Evolutionary conservation across 306 rosid genomes (phyloP).

Genomic region (Luffa acutangula): DNA sequence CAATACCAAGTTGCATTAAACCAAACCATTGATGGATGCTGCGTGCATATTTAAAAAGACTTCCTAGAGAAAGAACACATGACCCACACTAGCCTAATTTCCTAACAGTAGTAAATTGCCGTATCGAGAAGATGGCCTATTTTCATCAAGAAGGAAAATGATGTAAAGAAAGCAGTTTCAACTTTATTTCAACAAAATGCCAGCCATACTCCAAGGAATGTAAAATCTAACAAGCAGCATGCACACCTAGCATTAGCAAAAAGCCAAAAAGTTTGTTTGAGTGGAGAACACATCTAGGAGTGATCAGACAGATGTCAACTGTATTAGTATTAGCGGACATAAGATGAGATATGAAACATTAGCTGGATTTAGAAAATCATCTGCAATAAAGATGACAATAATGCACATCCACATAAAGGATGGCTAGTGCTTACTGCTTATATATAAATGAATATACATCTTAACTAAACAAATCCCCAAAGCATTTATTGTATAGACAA

Average conservation of each 20-base stretch:
- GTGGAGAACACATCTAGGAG: neutral
- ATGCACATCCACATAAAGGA: neutral
- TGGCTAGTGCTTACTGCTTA: neutral
- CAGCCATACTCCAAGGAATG: neutral
- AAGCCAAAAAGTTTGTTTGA: neutral
- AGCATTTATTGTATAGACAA: neutral
- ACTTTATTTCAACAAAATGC: neutral
- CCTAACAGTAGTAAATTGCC: neutral
- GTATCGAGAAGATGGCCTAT: neutral
- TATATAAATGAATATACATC: neutral
- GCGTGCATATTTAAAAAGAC: neutral
- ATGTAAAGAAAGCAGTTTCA: neutral
- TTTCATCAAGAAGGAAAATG: neutral
- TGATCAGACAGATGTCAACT: neutral
- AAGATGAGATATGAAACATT: neutral
- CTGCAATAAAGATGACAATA: neutral
- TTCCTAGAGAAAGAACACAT: neutral
- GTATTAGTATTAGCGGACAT: neutral
- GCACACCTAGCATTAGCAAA: neutral
- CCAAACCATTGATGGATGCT: neutral
- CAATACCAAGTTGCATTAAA: neutral
- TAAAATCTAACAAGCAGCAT: neutral
- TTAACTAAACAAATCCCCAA: neutral
- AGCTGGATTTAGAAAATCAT: neutral
- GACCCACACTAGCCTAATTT: neutral